Conservation (phyloP, 73 alveolate species). For the Paramecium biaurelia region DNA sequence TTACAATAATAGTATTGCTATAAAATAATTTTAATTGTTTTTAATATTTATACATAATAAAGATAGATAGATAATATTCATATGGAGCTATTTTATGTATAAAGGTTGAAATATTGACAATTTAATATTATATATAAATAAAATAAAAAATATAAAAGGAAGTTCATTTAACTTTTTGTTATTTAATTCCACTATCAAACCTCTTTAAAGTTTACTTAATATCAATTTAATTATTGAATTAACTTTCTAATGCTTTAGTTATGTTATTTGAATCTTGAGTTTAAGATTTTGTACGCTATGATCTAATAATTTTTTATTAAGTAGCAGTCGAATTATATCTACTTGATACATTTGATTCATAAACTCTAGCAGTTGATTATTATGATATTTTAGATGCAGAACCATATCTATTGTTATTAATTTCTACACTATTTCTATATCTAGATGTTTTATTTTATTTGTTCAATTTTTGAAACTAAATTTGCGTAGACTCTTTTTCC, state of each 20-base stretch:
- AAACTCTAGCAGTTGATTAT: background rate
- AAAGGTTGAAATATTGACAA: too few relatives aligned
- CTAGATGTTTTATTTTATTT: background rate
- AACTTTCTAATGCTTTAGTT: conserved; percentile 28
- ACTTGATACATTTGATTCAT: background rate
- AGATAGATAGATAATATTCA: too few relatives aligned
- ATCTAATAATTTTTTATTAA: background rate
- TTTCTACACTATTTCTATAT: conserved; percentile 31
- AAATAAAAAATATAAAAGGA: background rate
- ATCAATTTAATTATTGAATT: background rate
- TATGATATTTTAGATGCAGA: background rate
- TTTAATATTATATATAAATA: background rate
- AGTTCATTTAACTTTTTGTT: background rate
- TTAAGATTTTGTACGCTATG: conserved; percentile 30
- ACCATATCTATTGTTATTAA: conserved; percentile 9
- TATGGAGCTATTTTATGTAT: too few relatives aligned
- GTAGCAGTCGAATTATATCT: conserved; percentile 25
- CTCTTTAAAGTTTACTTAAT: background rate
- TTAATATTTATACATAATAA: background rate
- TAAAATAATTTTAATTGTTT: background rate
- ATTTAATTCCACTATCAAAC: background rate
- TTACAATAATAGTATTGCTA: background rate
- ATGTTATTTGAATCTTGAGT: conserved; percentile 26
- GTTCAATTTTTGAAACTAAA: background rate
- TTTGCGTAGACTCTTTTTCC: background rate